Evolutionary conservation across 1,284 basidiomycete species (phyloP), one percentile per base, ranked within the genome.

Genomic region (Microbotryomycetes sp.): DNA sequence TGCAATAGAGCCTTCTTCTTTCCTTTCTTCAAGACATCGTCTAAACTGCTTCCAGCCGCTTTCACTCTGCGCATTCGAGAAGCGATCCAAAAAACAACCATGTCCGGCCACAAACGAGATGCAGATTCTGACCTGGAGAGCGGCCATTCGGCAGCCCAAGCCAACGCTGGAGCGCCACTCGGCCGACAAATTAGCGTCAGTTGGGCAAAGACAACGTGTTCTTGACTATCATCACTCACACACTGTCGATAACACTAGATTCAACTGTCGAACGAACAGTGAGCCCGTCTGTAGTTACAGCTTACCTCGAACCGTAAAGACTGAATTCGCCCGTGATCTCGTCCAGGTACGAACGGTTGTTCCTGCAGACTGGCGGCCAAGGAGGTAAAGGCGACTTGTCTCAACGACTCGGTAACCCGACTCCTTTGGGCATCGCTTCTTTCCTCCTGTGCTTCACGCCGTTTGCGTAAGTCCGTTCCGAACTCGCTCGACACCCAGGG

Each of bases 331-430:
- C 35, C 11, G 18, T 18, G 18, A 9, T 9, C 11, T 41, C 11
- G 11, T 41, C 11, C 35, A 41, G 35, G 35, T 41, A 41, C 35
- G 35, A 41, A 41, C 35, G 35, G 18, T 41, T 41, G 35, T 41
- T 41, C 35, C 18, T 41, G 35, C 35, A 41, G 35, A 41, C 35
- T 18, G 35, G 35, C 18, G 35, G 35, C 35, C 11, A 11, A 41
- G 35, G 35, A 9, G 35, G 11, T 41, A 41, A 41, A 18, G 35
- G 35, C 18, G 35, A 41, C 18, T 9, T 18, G 35, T 9, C 28
- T 3, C 5, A n/a, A 46, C 60, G 69, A 3, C 64, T 71, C 27
- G 71, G 60, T 15, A 72, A 72, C 55, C 71, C 71, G 0, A 71
- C 68, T 6, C 65, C 63, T 6, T 58, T 70, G 13, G 66, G 66